phyloP scores from a whole-genome alignment of 768 basidiomycete genomes.

The Pholiota conissans region DNA sequence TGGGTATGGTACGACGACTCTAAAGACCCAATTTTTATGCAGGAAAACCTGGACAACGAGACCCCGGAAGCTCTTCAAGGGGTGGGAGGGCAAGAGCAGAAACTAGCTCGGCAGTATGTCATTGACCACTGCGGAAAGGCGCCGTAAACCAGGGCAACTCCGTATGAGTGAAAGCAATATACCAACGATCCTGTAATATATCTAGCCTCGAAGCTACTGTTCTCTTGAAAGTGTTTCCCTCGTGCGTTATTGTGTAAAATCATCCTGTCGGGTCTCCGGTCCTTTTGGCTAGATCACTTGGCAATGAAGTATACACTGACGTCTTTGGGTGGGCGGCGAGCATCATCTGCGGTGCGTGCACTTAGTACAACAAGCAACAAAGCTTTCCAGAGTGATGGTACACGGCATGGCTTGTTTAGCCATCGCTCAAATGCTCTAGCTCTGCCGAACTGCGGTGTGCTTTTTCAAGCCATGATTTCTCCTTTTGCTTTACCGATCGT shows the following conservation, averaged over 20 bases:
- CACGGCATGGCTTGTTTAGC: background rate
- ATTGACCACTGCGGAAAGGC: slow-evolving; percentile 69
- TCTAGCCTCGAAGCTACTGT: background rate
- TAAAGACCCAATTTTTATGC: slow-evolving; percentile 14
- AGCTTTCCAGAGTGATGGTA: background rate
- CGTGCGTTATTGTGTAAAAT: background rate
- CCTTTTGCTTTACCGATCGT: background rate
- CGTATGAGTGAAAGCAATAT: background rate
- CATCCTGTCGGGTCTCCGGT: slow-evolving; percentile 2
- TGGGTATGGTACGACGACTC: slow-evolving; percentile 12
- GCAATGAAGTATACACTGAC: background rate
- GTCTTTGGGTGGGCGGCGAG: background rate
- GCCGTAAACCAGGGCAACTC: slow-evolving; percentile 5
- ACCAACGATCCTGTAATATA: background rate
- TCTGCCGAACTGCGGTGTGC: background rate
- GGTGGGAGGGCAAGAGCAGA: slow-evolving; percentile 90
- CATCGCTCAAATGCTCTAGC: background rate
- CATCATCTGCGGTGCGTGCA: background rate
- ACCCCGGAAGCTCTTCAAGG: slow-evolving; percentile 89
- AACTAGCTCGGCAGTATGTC: slow-evolving; percentile 74
- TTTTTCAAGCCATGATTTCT: background rate
- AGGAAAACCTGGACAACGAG: slow-evolving; percentile 84
- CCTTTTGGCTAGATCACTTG: background rate
- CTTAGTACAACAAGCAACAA: background rate
- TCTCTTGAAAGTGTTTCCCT: background rate